Percentiles rank a stretch among this genome's conserved stretches.
phyloP scores from a whole-genome alignment of 1,284 basidiomycete species.

The Porogramme epimiltina region DNA sequence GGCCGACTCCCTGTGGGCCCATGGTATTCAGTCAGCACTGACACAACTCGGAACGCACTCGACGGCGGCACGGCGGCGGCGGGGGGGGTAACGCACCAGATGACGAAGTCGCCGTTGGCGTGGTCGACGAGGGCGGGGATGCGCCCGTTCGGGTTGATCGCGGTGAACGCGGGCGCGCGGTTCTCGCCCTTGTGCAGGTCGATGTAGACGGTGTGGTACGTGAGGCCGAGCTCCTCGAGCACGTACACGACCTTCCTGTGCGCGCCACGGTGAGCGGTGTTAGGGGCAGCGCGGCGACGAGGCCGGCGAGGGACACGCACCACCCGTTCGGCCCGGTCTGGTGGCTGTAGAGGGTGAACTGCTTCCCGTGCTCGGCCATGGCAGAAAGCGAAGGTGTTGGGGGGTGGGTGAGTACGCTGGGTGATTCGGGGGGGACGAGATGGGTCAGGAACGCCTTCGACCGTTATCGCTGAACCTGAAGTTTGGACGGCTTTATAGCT shows the following conservation, averaged over 20 bases:
- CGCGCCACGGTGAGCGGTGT: not conserved
- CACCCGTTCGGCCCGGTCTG: not conserved
- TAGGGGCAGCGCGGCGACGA: not conserved
- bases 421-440: no score
- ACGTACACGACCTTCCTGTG: slow-evolving; percentile 27
- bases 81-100: slow-evolving; percentile 10
- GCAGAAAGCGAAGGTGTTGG: not conserved
- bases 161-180: slow-evolving; percentile 10
- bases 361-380: slow-evolving; percentile 1
- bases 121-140: slow-evolving; percentile 37
- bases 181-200: slow-evolving; percentile 28
- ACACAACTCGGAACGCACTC: not conserved
- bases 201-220: slow-evolving; percentile 29
- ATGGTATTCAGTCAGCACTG: not conserved
- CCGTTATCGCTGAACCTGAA: no score
- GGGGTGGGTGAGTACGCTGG: no score
- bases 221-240: slow-evolving; percentile 30
- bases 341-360: slow-evolving; percentile 1
- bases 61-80: not conserved
- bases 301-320: not conserved
- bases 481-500: no score
- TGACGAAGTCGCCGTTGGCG: slow-evolving; percentile 30
- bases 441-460: no score
- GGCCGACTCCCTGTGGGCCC: slow-evolving; percentile 31
- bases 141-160: slow-evolving; percentile 19